phyloP scores from a whole-genome alignment of 2,329 filamentous ascomycete genomes.

The Microsporum ferrugineum region DNA sequence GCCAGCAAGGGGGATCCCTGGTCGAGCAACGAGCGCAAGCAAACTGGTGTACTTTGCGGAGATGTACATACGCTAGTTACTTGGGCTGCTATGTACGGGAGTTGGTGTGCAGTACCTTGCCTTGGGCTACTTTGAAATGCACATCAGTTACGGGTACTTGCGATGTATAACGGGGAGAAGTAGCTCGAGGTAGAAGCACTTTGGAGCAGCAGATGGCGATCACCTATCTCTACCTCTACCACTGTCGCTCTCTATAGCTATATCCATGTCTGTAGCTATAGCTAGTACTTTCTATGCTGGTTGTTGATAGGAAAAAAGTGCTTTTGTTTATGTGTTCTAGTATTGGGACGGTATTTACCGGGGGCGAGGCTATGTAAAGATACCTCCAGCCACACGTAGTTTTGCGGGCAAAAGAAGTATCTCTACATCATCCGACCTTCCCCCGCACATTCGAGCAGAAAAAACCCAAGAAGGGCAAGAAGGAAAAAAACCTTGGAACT shows the following conservation, averaged over 20 bases:
- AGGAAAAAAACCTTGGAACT: not conserved
- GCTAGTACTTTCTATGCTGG: no score
- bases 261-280: no score
- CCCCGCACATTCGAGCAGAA: not conserved
- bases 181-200: not conserved
- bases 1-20: not conserved
- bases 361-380: not conserved
- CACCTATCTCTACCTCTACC: not conserved
- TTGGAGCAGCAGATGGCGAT: not conserved
- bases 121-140: not conserved
- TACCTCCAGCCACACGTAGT: not conserved
- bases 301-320: no score
- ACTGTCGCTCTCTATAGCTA: not conserved
- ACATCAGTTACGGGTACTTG: not conserved
- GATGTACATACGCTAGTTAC: not conserved
- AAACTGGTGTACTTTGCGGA: slow-evolving; percentile 3
- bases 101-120: not conserved
- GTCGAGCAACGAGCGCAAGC: not conserved
- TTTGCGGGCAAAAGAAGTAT: not conserved
- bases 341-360: not conserved
- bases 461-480: not conserved
- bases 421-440: not conserved
- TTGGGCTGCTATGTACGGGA: no score
- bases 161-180: not conserved
- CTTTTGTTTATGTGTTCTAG: not conserved